Percentiles rank a stretch among this genome's conserved stretches.
Conservation (phyloP, 2,329 filamentous ascomycete genomes). For the Scedosporium aurantiacum region DNA sequence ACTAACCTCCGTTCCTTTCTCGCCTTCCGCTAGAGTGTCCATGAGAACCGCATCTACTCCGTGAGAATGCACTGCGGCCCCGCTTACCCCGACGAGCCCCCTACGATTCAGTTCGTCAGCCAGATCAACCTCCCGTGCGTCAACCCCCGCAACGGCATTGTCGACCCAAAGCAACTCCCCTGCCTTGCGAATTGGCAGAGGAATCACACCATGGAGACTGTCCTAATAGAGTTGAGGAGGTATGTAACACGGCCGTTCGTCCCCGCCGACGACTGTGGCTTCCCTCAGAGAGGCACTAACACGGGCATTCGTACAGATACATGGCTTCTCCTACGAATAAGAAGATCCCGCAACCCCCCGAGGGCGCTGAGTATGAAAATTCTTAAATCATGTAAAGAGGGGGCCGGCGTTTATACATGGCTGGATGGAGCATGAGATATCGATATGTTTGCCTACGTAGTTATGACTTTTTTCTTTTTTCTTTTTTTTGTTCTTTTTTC, state of each 20-base stretch:
- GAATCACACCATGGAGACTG: constrained; percentile 90
- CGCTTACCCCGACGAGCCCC: constrained; percentile 80
- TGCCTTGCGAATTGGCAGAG: constrained; percentile 86
- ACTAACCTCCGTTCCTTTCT: constrained; percentile 4
- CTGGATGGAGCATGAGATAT: not conserved
- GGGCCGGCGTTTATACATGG: not conserved
- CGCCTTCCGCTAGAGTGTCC: constrained; percentile 56
- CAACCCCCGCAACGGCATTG: constrained; percentile 65
- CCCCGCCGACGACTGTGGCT: constrained; percentile 14
- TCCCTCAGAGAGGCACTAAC: constrained; percentile 12
- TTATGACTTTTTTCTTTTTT: not conserved
- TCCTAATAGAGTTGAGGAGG: constrained; percentile 77
- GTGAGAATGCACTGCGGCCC: constrained; percentile 91
- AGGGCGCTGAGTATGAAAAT: constrained; percentile 50
- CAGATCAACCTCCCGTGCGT: constrained; percentile 97
- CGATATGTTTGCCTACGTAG: not conserved
- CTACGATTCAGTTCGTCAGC: constrained; percentile 83
- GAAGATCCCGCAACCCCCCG: constrained; percentile 87
- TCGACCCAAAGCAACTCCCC: constrained; percentile 73
- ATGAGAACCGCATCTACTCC: constrained; percentile 98
- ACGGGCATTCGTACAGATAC: constrained; percentile 45
- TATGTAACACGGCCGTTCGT: constrained; percentile 22
- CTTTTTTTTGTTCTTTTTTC: not conserved
- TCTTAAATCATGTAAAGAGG: not conserved
- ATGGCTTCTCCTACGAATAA: constrained; percentile 90